These are phyloP conservation scores for Pterocarpus santalinus DNA, from an alignment of 306 rosid genomes.

Conservation along the genomic window DNA sequence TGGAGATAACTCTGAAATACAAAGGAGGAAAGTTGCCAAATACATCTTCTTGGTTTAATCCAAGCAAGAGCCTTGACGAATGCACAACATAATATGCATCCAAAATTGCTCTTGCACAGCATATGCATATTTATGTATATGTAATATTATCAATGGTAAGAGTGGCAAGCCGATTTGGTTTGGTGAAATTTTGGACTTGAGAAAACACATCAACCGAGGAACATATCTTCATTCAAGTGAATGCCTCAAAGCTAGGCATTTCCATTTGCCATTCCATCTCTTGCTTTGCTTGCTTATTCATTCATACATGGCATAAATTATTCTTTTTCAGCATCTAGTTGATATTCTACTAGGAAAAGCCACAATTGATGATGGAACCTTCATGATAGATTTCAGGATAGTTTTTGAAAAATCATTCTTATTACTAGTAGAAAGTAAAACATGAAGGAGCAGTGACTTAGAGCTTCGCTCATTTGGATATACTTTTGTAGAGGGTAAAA, in stretches of 20 bases:
- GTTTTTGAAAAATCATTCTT: neutral
- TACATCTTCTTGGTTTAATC: slow-evolving; percentile 31
- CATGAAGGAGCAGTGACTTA: neutral
- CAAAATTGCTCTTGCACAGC: slow-evolving; percentile 43
- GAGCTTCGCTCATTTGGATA: too few relatives aligned
- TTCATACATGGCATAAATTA: neutral
- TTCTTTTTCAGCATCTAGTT: neutral
- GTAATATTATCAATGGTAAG: neutral
- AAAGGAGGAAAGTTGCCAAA: slow-evolving; percentile 37
- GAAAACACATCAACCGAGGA: neutral
- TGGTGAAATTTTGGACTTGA: neutral
- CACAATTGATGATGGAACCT: neutral
- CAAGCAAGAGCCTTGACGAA: slow-evolving; percentile 33
- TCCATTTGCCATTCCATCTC: neutral
- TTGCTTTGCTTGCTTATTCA: neutral
- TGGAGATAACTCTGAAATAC: slow-evolving; percentile 4
- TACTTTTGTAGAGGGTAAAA: too few relatives aligned
- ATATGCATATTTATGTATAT: slow-evolving; percentile 17
- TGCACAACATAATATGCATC: slow-evolving; percentile 41
- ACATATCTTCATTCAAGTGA: neutral
- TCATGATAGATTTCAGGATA: too few relatives aligned
- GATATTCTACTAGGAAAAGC: neutral
- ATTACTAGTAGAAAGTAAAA: neutral
- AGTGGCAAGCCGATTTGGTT: slow-evolving; percentile 11
- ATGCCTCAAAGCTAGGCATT: neutral